Base-by-base conservation (phyloP, 2,329 filamentous ascomycete genomes). In the Didymellaceae sp. region DNA sequence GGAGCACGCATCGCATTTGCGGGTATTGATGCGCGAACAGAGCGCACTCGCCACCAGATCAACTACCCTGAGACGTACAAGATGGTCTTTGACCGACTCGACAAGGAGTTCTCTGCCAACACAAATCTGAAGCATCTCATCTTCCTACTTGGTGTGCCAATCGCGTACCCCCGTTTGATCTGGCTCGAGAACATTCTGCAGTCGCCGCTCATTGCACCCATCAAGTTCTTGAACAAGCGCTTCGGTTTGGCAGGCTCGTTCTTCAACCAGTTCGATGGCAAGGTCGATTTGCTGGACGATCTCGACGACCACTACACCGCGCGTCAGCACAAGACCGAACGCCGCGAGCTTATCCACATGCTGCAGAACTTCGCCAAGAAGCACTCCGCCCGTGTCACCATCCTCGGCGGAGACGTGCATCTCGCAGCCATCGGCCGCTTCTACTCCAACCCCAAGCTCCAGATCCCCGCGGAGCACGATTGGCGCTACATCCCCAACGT, bases 121-220 rank as follows among this genome's bases (percentile, higher is more conserved):
- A 79, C 78, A 21, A 77, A 82, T 14, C 81, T 87, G 66, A 86
- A 84, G 72, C 85, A 87, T 63, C 67, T 87, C 17, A 76, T 87
- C 30, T 72, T 87, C 17, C 74, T 87, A 9, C 76, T 87, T 2
- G 88, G 88, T 47, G 85, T 89, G 17, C 90, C 91, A 0, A 93
- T 95, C 62, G 77, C 78, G 1, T 80, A 83, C 57, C 80, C 80
- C 1, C 90, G 93, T 62, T 80, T 97, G 45, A 94, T 92, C n/a
- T 97, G 93, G 93, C 81, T 97, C 4, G 93, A 97, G 71, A 97
- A 96, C 66, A 89, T 97, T 50, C 84, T 97, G 62, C 83, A 83
- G 13, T 95, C 90, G 54, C 92, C 93, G 0, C 62, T 97, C 18
- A 92, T 97, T 67, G 91, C 88, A 0, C 91, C 92, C 0, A 85